Evolutionary conservation across 2,329 filamentous ascomycete genomes (phyloP), one percentile per base, ranked within the genome.

Genomic region (Trichoderma endophyticum): DNA sequence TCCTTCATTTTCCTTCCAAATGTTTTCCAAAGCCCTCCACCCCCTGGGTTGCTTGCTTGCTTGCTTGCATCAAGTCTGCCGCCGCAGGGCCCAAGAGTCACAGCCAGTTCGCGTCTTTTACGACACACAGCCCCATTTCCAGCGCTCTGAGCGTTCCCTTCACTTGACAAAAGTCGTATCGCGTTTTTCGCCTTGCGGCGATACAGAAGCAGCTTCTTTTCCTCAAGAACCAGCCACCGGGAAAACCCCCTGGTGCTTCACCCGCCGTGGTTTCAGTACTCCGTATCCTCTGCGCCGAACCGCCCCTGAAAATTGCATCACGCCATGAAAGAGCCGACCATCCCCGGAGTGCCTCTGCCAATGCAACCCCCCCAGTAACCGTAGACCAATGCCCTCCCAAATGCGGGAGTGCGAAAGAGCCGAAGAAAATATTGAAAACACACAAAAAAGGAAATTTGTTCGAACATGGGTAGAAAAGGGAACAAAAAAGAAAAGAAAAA

Each of bases 271-370:
- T 66, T 71, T 73, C 71, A 71, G 61, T 73, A 73, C 71, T 73
- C 71, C 71, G 68, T 71, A 61, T 71, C 68, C 67, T 63, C 71
- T 73, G 71, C 71, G 71, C 71, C 71, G 63, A 73, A 73, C 71
- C 71, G 54, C 71, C 66, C 54, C 71, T 54, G 62, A 73, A 70
- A 71, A 70, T 69, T 71, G 71, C 71, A 73, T 71, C 71, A 71
- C 71, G 71, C 71, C 71, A 63, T 73, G 68, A 73, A 73, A 73
- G 67, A 73, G 71, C 67, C 67, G 57, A 63, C 71, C 71, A 60
- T 71, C 54, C 59, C 63, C 71, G 60, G 67, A 60, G 59, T 67
- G 62, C 67, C 61, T 66, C 43, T 71, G 67, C 71, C 71, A 71
- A 71, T 66, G 71, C 67, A 66, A 65, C 59, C 51, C 67, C 60